Conservation (phyloP, 768 basidiomycete species). For the Leucocoprinus birnbaumii region DNA sequence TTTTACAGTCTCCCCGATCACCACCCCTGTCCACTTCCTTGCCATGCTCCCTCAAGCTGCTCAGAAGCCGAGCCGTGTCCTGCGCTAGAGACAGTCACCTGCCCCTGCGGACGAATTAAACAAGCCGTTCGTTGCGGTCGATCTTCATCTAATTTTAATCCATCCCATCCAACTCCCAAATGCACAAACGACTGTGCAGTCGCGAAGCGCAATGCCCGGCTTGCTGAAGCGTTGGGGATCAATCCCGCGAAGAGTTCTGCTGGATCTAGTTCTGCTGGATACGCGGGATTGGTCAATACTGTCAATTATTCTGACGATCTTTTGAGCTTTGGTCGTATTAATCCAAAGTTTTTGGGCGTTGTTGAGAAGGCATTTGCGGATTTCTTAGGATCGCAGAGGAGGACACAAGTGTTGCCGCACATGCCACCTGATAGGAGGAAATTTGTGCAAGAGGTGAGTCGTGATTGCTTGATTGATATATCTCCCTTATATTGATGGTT, state of each 20-base stretch:
- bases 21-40: constrained; percentile 75
- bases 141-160: constrained; percentile 39
- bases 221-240: constrained; percentile 94
- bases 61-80: constrained; percentile 78
- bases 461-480: constrained; percentile 10
- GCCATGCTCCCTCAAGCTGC: constrained; percentile 89
- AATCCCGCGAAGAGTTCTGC: constrained; percentile 29
- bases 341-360: constrained; percentile 62
- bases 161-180: constrained; percentile 38
- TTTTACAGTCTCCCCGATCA: constrained; percentile 53
- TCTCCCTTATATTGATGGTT: background rate
- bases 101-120: constrained; percentile 81
- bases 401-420: constrained; percentile 70
- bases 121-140: constrained; percentile 75
- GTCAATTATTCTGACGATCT: constrained; percentile 65
- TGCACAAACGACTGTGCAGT: constrained; percentile 84
- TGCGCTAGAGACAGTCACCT: constrained; percentile 61
- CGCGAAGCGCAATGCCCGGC: constrained; percentile 80
- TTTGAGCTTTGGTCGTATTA: constrained; percentile 53
- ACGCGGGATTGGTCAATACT: constrained; percentile 31
- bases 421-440: constrained; percentile 80
- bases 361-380: constrained; percentile 85
- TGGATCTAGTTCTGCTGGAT: constrained; percentile 11
- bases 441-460: constrained; percentile 74
- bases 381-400: constrained; percentile 68